These are phyloP conservation scores for Sporisorium scitamineum DNA, from an alignment of 1,284 basidiomycete species.

Conservation along the genomic window DNA sequence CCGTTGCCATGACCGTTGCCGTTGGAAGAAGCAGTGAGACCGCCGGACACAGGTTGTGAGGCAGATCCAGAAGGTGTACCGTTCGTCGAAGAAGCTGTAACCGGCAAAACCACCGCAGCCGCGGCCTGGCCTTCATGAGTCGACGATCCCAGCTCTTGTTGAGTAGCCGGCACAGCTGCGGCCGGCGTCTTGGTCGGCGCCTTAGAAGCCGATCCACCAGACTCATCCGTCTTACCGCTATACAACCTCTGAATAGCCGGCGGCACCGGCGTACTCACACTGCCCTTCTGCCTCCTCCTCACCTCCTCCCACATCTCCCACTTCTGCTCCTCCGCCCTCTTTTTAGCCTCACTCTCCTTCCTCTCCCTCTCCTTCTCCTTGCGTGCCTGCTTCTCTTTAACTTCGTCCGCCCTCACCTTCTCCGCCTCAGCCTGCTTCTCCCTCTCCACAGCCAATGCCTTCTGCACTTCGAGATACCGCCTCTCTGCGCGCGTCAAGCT, in stretches of 20 bases:
- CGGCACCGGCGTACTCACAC: constrained; percentile 13
- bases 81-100: background rate
- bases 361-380: constrained; percentile 47
- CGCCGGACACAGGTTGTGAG: background rate
- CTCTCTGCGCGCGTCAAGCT: constrained; percentile 40
- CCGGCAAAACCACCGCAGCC: background rate
- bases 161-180: background rate
- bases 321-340: constrained; percentile 48
- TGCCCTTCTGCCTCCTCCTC: constrained; percentile 43
- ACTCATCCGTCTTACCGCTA: constrained; percentile 21
- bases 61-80: background rate
- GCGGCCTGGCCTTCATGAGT: background rate
- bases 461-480: constrained; percentile 53
- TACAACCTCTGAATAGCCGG: constrained; percentile 43
- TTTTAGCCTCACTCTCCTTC: constrained; percentile 47
- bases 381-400: constrained; percentile 13
- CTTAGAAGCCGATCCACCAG: background rate
- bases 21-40: constrained; percentile 7
- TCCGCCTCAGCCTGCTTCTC: constrained; percentile 54
- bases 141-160: background rate
- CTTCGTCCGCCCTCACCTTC: constrained; percentile 27
- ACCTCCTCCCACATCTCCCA: constrained; percentile 62
- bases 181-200: background rate
- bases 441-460: constrained; percentile 43
- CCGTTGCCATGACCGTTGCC: constrained; percentile 5